Base-by-base conservation (phyloP, 1,284 basidiomycete species). In the Pascua sp. region DNA sequence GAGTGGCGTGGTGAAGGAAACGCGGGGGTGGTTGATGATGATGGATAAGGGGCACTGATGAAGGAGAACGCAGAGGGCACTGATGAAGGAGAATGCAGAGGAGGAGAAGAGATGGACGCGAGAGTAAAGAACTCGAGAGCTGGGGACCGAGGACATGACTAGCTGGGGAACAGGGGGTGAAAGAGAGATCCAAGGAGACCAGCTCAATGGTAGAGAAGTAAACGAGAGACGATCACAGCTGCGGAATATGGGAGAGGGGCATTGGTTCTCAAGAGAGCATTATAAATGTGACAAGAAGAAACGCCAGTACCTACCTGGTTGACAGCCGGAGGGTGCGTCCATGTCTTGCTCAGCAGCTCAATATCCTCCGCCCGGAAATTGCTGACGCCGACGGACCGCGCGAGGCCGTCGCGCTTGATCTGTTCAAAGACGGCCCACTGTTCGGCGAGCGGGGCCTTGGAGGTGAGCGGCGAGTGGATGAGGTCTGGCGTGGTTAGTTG, bases 351-450 rank as follows among this genome's bases (percentile, higher is more conserved):
- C 39, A 53, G 32, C 46, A 24, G 46, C 59, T 85, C 75, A 45
- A 93, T 75, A 63, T 92, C 82, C 57, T 83, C 77, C 16, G 86
- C 80, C 15, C 80, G 81, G 74, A 87, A 92, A 78, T 94, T 94
- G 53, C 86, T 89, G 13, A 95, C 89, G 1, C 91, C 91, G 57
- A 94, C 89, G 43, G 84, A 86, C 73, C 82, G 87, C 42, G 88
- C 79, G 47, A 90, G 76, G 1, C 88, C 88, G 47, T 84, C 84
- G 48, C 77, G 76, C 73, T 88, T 81, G 49, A 87, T 75, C 46
- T 81, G 82, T 70, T 91, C 89, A 81, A 92, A 82, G 12, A 81
- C 81, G 61, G 81, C 81, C 90, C 90, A 93, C 13, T 67, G 67
- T 38, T 75, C 71, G 18, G 64, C 53, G 32, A 70, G 53, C 42